Evolutionary conservation across 495 filamentous ascomycete genomes (phyloP).

Genomic region (Zalerion maritima): DNA sequence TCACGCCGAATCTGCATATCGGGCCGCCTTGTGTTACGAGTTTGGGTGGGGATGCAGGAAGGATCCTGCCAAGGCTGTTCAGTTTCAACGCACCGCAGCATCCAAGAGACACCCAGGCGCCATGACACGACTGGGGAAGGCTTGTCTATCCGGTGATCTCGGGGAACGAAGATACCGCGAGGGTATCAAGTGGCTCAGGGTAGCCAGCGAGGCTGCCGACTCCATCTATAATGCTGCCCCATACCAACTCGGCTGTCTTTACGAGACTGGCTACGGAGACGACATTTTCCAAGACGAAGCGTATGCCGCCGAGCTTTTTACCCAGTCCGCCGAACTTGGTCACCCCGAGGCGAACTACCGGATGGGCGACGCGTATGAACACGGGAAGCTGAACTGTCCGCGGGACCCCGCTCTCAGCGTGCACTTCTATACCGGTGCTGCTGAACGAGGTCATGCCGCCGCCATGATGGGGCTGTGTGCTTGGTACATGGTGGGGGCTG

Average conservation of each 20-base stretch:
- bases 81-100: constrained; percentile 81
- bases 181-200: constrained; percentile 92
- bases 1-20: constrained; percentile 90
- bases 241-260: constrained; percentile 76
- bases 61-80: constrained; percentile 77
- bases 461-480: constrained; percentile 99
- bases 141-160: constrained; percentile 77
- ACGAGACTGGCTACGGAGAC: constrained; percentile 79
- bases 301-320: constrained; percentile 90
- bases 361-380: constrained; percentile 94
- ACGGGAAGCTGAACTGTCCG: constrained; percentile 75
- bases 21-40: constrained; percentile 88
- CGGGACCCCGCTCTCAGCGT: constrained; percentile 86
- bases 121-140: constrained; percentile 80
- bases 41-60: constrained; percentile 93
- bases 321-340: constrained; percentile 83
- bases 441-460: constrained; percentile 63
- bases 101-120: constrained; percentile 91
- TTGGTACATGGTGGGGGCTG: constrained; percentile 95
- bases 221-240: constrained; percentile 83
- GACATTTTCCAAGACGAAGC: constrained; percentile 80
- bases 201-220: constrained; percentile 78
- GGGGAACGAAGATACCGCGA: constrained; percentile 80
- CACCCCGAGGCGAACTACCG: constrained; percentile 71
- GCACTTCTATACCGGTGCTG: constrained; percentile 91